Conservation (phyloP, 441 rosid genomes). For the Brassica hybrid region DNA sequence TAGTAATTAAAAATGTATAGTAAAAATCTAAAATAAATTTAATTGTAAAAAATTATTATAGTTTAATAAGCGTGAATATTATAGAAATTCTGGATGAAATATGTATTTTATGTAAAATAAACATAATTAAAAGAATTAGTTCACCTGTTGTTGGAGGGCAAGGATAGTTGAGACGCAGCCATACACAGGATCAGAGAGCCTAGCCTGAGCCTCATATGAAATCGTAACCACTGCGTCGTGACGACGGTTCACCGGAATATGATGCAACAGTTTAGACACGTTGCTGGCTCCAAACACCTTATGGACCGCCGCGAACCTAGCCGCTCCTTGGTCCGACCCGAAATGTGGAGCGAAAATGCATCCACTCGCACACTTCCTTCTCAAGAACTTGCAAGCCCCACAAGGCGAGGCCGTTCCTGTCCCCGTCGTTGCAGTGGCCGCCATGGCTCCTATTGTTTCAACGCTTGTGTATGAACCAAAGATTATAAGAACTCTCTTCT, state of each 20-base stretch:
- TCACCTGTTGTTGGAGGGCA: conserved; percentile 80
- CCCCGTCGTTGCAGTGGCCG: conserved; percentile 15
- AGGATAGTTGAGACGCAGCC: conserved; percentile 74
- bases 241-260: conserved; percentile 66
- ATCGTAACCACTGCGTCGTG: conserved; percentile 72
- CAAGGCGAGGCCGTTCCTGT: conserved; percentile 55
- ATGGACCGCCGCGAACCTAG: conserved; percentile 81
- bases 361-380: conserved; percentile 75
- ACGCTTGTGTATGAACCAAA: no score
- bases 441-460: conserved; percentile 18
- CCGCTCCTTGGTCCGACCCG: conserved; percentile 77
- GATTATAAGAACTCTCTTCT: no score
- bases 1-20: neutral
- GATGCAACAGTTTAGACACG: conserved; percentile 69
- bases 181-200: conserved; percentile 77
- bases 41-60: neutral
- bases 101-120: neutral
- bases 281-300: conserved; percentile 88
- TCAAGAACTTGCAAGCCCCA: conserved; percentile 83
- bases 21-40: neutral
- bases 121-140: neutral
- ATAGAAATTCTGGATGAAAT: neutral
- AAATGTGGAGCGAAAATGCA: conserved; percentile 87
- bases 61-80: neutral
- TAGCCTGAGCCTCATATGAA: conserved; percentile 75